Percentiles rank a stretch among this genome's conserved stretches.
Conservation (phyloP, 495 filamentous ascomycete genomes). For the Penicillium ochrochloron region DNA sequence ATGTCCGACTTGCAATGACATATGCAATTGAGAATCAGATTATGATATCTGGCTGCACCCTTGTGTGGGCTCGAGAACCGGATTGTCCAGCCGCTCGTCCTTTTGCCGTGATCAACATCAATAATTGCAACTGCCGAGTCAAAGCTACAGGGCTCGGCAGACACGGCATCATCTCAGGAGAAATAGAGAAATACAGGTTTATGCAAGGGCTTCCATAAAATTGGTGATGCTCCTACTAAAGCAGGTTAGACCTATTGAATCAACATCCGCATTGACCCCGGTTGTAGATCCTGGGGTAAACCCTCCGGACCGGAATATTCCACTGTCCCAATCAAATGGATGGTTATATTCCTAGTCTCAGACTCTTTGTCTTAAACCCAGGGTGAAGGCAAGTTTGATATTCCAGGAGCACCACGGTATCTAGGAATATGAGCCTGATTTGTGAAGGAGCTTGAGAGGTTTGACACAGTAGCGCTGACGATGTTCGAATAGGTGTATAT, state of each 20-base stretch:
- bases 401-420: not conserved
- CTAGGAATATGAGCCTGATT: not conserved
- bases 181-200: not conserved
- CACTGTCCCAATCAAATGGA: not conserved
- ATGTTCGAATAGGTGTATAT: not conserved
- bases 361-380: not conserved
- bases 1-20: not conserved
- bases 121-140: not conserved
- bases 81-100: not conserved
- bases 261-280: not conserved
- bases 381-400: not conserved
- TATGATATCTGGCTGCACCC: not conserved
- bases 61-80: not conserved
- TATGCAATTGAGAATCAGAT: conserved; percentile 1
- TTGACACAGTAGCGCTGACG: not conserved
- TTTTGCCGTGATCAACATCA: not conserved
- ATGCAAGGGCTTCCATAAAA: not conserved
- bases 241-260: not conserved
- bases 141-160: not conserved
- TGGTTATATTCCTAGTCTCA: not conserved
- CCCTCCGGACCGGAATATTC: not conserved
- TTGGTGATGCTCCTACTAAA: not conserved
- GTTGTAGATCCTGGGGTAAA: not conserved
- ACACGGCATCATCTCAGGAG: not conserved
- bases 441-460: not conserved